phyloP scores from a whole-genome alignment of 2,329 filamentous ascomycete genomes.

The Penicillium sp. region DNA sequence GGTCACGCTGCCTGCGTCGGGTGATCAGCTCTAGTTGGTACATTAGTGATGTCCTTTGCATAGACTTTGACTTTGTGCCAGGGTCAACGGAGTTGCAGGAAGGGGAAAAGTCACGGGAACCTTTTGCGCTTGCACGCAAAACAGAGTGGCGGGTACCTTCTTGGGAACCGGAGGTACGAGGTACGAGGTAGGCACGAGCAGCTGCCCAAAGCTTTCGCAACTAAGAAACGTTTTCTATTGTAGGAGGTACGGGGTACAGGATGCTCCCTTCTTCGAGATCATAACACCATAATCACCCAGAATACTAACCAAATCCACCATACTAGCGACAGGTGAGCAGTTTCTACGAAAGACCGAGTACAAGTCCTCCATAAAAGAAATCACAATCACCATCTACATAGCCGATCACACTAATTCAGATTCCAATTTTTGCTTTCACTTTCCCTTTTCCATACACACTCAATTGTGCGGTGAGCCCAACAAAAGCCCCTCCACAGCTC shows the following conservation, averaged over 20 bases:
- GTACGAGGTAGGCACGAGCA: neutral
- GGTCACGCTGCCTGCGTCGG: constrained; percentile 3
- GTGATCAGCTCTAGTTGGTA: neutral
- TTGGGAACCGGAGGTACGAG: no score
- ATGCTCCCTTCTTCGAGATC: neutral
- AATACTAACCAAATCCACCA: no score
- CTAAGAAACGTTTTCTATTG: neutral
- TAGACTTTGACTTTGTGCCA: neutral
- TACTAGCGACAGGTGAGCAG: no score
- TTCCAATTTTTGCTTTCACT: no score
- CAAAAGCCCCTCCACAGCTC: neutral
- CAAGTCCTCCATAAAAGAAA: no score
- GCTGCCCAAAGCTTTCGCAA: constrained; percentile 2
- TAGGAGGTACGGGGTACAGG: neutral
- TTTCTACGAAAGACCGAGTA: no score
- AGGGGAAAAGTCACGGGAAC: neutral
- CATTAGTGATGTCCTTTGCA: neutral
- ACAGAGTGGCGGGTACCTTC: neutral
- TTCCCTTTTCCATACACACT: neutral
- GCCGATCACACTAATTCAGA: no score
- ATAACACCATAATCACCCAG: no score
- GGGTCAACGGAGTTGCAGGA: neutral
- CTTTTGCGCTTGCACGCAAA: neutral
- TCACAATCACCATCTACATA: no score
- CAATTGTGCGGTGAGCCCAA: neutral